phyloP scores from a whole-genome alignment of 768 basidiomycete genomes.

The Calocybe gangraenosa region DNA sequence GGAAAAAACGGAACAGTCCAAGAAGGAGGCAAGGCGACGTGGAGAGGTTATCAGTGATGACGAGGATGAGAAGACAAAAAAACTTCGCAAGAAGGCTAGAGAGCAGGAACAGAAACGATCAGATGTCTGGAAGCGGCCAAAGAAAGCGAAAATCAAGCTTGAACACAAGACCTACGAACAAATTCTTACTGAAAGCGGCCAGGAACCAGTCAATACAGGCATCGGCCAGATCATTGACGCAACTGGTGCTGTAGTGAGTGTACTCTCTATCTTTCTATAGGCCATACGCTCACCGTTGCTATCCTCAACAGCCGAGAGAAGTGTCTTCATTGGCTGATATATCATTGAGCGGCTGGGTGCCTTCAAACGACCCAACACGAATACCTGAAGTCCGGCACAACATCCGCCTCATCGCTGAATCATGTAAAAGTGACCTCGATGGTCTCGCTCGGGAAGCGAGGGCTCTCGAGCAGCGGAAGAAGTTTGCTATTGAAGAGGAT shows the following conservation, averaged over 20 bases:
- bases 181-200: constrained; percentile 83
- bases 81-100: constrained; percentile 47
- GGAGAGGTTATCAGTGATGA: constrained; percentile 76
- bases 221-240: constrained; percentile 93
- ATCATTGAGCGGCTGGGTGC: constrained; percentile 76
- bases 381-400: constrained; percentile 98
- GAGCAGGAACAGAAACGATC: constrained; percentile 58
- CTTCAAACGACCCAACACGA: constrained; percentile 79
- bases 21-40: constrained; percentile 69
- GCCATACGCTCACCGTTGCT: constrained; percentile 3
- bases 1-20: constrained; percentile 85
- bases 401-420: constrained; percentile 78
- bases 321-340: constrained; percentile 81
- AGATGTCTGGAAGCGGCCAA: constrained; percentile 83
- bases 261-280: neutral
- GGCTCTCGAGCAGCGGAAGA: constrained; percentile 73
- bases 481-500: constrained; percentile 69
- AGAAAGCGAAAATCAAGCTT: constrained; percentile 78
- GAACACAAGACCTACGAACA: constrained; percentile 98
- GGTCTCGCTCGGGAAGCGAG: constrained; percentile 89
- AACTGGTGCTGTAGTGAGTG: constrained; percentile 80
- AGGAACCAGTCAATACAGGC: constrained; percentile 46
- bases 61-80: constrained; percentile 49
- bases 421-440: constrained; percentile 80
- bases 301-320: constrained; percentile 64